phyloP scores from a whole-genome alignment of 306 rosid genomes.

The Senna siamea region DNA sequence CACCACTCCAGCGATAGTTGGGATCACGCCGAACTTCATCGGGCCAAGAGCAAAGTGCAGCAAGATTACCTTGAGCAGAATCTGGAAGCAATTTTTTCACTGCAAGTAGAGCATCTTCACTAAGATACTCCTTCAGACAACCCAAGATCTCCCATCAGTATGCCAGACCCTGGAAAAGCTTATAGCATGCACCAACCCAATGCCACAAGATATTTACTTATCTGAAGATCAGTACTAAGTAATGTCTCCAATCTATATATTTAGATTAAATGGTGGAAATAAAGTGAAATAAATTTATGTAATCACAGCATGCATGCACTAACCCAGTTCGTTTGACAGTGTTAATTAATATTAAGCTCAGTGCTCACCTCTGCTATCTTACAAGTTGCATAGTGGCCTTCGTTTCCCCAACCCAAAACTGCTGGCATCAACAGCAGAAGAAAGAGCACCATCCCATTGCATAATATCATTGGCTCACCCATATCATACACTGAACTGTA shows the following conservation, averaged over 20 bases:
- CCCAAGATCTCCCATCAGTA: slow-evolving; percentile 28
- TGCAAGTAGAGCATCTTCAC: slow-evolving; percentile 69
- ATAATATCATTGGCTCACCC: slow-evolving; percentile 35
- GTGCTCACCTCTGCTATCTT: slow-evolving; percentile 68
- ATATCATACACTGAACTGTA: slow-evolving; percentile 17
- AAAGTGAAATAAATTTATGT: no score
- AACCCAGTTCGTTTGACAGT: no score
- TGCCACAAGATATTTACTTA: neutral
- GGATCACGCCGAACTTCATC: slow-evolving; percentile 57
- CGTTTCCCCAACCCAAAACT: slow-evolving; percentile 79
- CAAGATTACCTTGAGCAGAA: slow-evolving; percentile 82
- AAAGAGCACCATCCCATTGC: slow-evolving; percentile 35
- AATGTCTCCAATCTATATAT: neutral
- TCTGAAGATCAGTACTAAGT: slow-evolving; percentile 5
- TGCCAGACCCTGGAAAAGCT: neutral
- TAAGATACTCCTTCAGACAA: slow-evolving; percentile 63
- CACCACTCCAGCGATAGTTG: slow-evolving; percentile 72
- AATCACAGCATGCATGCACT: neutral
- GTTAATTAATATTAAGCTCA: neutral
- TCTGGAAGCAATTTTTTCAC: slow-evolving; percentile 71
- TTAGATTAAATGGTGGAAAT: neutral
- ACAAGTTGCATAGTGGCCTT: slow-evolving; percentile 78
- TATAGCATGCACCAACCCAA: neutral
- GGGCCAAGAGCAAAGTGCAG: slow-evolving; percentile 85
- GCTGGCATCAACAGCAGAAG: slow-evolving; percentile 56